phyloP scores from a whole-genome alignment of 1,284 basidiomycete species.

The Tremellales sp. region DNA sequence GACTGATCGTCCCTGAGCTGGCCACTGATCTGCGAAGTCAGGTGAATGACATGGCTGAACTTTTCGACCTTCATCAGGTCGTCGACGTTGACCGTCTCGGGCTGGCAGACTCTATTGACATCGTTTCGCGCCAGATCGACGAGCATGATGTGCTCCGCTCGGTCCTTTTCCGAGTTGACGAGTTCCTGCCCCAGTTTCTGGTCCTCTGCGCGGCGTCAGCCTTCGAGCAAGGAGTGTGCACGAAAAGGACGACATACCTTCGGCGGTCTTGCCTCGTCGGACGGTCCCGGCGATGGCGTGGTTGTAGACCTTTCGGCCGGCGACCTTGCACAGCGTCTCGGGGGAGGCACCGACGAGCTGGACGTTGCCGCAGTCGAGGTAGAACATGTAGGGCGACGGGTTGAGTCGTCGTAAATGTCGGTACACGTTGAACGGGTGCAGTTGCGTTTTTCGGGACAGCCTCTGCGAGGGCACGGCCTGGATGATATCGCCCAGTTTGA shows the following conservation, averaged over 20 bases:
- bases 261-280: conserved; percentile 74
- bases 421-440: conserved; percentile 98
- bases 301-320: conserved; percentile 87
- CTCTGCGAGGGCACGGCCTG: conserved; percentile 97
- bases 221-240: background rate
- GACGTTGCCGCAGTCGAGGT: conserved; percentile 85
- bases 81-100: conserved; percentile 92
- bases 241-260: conserved; percentile 58
- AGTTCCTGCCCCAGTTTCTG: conserved; percentile 69
- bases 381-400: conserved; percentile 99
- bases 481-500: conserved; percentile 95
- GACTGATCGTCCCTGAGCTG: conserved; percentile 75
- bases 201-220: conserved; percentile 66
- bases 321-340: conserved; percentile 95
- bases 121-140: conserved; percentile 99
- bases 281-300: conserved; percentile 98
- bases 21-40: conserved; percentile 94
- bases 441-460: conserved; percentile 71
- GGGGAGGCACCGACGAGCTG: conserved; percentile 96
- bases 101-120: conserved; percentile 94
- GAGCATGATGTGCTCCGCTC: conserved; percentile 98
- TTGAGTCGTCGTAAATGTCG: conserved; percentile 90
- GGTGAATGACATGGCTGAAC: conserved; percentile 96
- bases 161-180: conserved; percentile 82
- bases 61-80: conserved; percentile 91